phyloP scores from a whole-genome alignment of 805 yeast genomes.

The Lipomyces orientalis region DNA sequence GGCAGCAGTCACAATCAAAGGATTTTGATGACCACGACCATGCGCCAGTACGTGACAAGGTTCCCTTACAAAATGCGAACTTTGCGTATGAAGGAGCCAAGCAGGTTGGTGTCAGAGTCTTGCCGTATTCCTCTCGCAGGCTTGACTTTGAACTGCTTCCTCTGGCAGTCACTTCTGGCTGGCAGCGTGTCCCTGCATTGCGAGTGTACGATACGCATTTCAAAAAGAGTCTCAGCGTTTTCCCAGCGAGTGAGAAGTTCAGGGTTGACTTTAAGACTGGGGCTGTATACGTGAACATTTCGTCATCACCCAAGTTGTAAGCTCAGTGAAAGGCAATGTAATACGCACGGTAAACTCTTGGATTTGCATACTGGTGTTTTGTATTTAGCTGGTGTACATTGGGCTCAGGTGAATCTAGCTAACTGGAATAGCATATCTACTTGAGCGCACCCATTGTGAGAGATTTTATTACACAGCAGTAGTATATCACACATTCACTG shows the following conservation, averaged over 20 bases:
- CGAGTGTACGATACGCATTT: conserved; percentile 71
- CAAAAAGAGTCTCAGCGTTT: conserved; percentile 63
- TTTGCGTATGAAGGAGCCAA: conserved; percentile 51
- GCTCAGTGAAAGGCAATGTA: background rate
- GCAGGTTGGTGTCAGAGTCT: conserved; percentile 51
- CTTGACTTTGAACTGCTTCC: conserved; percentile 44
- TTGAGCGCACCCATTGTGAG: background rate
- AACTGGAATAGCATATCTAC: background rate
- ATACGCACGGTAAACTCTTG: background rate
- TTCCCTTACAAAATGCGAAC: conserved; percentile 31
- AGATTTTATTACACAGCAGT: background rate
- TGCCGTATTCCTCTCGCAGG: conserved; percentile 62
- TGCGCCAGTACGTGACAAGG: background rate
- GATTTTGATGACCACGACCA: conserved; percentile 10
- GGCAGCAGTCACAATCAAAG: conserved; percentile 26
- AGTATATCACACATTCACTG: background rate
- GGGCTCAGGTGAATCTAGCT: background rate
- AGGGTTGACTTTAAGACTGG: conserved; percentile 36
- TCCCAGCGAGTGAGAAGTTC: conserved; percentile 50
- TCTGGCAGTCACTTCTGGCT: conserved; percentile 39
- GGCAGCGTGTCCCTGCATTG: conserved; percentile 59
- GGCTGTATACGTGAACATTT: conserved; percentile 29
- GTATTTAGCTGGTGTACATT: background rate
- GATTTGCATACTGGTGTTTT: background rate
- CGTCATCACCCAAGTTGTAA: conserved; percentile 10